Evolutionary conservation across 2,329 filamentous ascomycete genomes (phyloP).

Genomic region (Epichloe aotearoae): DNA sequence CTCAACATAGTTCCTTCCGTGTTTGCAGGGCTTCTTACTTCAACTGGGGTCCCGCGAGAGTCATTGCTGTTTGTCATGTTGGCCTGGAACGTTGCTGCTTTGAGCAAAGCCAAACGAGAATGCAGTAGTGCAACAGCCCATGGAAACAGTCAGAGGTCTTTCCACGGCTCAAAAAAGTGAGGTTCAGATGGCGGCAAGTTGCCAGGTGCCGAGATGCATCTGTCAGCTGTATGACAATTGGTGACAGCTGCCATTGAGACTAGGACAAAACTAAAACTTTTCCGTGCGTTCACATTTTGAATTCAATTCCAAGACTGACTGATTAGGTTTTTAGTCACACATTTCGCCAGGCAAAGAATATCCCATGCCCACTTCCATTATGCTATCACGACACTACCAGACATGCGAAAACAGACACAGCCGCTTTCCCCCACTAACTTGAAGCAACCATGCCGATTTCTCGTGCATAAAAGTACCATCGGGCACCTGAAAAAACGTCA

Average conservation of each 20-base stretch:
- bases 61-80: not conserved
- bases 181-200: not conserved
- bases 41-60: not conserved
- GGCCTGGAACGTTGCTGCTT: not conserved
- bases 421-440: too few species aligned
- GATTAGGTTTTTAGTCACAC: too few species aligned
- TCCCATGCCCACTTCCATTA: slow-evolving; percentile 51
- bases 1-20: not conserved
- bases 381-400: slow-evolving; percentile 44
- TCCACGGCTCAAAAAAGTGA: not conserved
- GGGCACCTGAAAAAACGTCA: too few species aligned
- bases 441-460: too few species aligned
- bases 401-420: too few species aligned
- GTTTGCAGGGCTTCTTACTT: too few species aligned
- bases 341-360: slow-evolving; percentile 22
- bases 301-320: too few species aligned
- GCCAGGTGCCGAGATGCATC: not conserved
- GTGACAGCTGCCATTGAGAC: not conserved
- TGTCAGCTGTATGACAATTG: not conserved
- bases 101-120: not conserved
- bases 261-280: not conserved
- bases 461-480: too few species aligned
- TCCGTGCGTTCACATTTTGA: too few species aligned
- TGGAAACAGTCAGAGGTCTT: too few species aligned
- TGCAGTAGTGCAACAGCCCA: too few species aligned